These are phyloP conservation scores for Leishmania lainsoni DNA, from an alignment of 208 protist species.

Conservation along the genomic window DNA sequence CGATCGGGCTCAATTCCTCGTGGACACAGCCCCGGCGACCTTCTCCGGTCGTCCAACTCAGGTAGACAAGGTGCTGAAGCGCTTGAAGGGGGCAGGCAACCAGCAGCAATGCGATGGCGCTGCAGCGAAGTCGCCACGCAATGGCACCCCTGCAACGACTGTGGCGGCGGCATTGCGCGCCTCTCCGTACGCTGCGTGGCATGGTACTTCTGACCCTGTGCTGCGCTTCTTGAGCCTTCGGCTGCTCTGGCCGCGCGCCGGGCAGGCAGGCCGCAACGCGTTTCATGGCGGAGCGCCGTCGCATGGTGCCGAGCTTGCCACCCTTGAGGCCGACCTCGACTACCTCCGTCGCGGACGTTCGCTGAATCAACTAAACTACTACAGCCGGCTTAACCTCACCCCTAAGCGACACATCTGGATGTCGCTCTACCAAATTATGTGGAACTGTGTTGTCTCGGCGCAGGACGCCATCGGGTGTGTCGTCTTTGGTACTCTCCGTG, in stretches of 20 bases:
- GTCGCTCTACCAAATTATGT: conserved; percentile 57
- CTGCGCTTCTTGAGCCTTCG: conserved; percentile 6
- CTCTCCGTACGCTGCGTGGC: conserved; percentile 23
- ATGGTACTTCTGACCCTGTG: conserved; percentile 12
- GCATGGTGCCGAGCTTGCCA: conserved; percentile 33
- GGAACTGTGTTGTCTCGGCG: conserved; percentile 61
- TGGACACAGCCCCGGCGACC: conserved; percentile 44
- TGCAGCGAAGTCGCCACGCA: neutral
- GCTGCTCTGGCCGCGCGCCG: conserved; percentile 12
- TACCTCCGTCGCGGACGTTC: conserved; percentile 60
- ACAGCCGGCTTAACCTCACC: conserved; percentile 74
- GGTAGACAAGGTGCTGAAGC: conserved; percentile 38
- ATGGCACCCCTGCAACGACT: neutral
- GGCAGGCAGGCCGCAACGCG: neutral
- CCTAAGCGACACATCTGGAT: conserved; percentile 75
- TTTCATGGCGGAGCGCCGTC: neutral
- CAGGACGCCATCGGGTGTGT: conserved; percentile 68
- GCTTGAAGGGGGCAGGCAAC: neutral
- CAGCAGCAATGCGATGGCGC: neutral
- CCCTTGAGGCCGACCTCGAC: conserved; percentile 55
- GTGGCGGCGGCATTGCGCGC: conserved; percentile 17
- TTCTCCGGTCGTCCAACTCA: conserved; percentile 50
- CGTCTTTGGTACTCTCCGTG: conserved; percentile 48
- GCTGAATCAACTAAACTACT: conserved; percentile 79
- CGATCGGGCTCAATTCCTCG: conserved; percentile 61